Conservation (phyloP, 257 asterid species). For the Rubia yunnanensis region DNA sequence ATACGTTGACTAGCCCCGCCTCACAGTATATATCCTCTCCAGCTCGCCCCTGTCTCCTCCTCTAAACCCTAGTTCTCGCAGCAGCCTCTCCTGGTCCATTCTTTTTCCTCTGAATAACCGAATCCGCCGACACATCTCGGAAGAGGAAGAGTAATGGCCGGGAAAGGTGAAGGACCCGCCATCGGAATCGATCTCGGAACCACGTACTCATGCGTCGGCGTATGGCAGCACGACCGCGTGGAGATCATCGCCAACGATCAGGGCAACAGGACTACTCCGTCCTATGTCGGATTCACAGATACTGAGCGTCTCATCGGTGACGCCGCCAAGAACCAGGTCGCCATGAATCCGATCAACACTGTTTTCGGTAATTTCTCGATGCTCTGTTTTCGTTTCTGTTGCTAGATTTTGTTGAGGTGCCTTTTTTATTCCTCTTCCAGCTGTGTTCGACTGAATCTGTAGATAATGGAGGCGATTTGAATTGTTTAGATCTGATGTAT, state of each 20-base stretch:
- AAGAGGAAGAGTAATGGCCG: constrained; percentile 40
- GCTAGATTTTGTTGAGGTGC: not conserved
- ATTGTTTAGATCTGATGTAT: not conserved
- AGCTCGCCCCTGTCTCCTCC: not conserved
- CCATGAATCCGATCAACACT: constrained; percentile 78
- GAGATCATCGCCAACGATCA: constrained; percentile 87
- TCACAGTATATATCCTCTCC: constrained; percentile 9
- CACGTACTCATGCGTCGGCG: constrained; percentile 83
- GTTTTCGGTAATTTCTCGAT: constrained; percentile 50
- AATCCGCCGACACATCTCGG: constrained; percentile 13
- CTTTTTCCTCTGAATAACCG: not conserved
- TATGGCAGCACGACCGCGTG: constrained; percentile 90
- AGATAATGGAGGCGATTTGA: too few relatives aligned
- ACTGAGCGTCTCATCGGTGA: constrained; percentile 81
- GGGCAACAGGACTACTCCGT: constrained; percentile 83
- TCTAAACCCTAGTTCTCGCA: constrained; percentile 20
- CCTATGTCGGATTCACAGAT: constrained; percentile 72
- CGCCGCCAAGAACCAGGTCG: constrained; percentile 90
- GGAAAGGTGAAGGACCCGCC: constrained; percentile 81
- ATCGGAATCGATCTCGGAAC: constrained; percentile 88
- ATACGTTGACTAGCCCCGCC: constrained; percentile 3
- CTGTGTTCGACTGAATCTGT: too few relatives aligned
- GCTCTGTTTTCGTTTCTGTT: not conserved
- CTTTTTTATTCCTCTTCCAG: too few relatives aligned
- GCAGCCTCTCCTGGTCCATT: not conserved